Conservation (phyloP, 306 rosid genomes). For the Cicer yamashitae region DNA sequence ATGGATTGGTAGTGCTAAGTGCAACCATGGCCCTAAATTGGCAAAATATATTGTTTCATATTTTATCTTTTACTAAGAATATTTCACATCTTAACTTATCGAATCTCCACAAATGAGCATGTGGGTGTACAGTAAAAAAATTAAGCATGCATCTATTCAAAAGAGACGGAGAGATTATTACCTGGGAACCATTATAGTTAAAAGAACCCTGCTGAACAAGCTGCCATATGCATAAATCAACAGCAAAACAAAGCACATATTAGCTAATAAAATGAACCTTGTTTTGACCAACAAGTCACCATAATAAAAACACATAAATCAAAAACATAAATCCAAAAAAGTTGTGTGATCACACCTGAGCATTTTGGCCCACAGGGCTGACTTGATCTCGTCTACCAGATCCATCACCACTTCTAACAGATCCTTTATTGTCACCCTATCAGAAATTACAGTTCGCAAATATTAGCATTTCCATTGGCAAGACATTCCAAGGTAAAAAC, state of each 20-base stretch:
- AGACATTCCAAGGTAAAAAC: conserved; percentile 5
- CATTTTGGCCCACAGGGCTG: conserved; percentile 63
- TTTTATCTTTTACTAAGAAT: background rate
- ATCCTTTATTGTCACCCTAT: conserved; percentile 89
- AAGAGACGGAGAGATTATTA: conserved; percentile 50
- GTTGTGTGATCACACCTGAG: conserved; percentile 63
- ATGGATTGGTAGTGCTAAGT: conserved; percentile 12
- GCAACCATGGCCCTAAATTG: conserved; percentile 1
- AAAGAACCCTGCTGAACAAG: conserved; percentile 70
- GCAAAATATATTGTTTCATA: background rate
- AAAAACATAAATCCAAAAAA: conserved; percentile 26
- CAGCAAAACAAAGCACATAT: conserved; percentile 24
- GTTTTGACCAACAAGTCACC: conserved; percentile 5
- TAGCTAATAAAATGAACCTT: conserved; percentile 29
- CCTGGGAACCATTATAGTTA: conserved; percentile 72
- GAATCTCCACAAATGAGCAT: conserved; percentile 24
- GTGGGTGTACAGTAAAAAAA: background rate
- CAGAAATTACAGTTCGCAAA: conserved; percentile 45
- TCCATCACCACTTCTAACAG: conserved; percentile 80
- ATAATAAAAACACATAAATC: conserved; percentile 16
- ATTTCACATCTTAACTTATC: background rate
- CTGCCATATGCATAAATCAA: conserved; percentile 55
- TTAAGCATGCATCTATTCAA: conserved; percentile 27
- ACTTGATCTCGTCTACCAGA: conserved; percentile 71
- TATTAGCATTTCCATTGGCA: conserved; percentile 34